phyloP scores from a whole-genome alignment of 495 filamentous ascomycete species.

The Pyrenula massariospora region DNA sequence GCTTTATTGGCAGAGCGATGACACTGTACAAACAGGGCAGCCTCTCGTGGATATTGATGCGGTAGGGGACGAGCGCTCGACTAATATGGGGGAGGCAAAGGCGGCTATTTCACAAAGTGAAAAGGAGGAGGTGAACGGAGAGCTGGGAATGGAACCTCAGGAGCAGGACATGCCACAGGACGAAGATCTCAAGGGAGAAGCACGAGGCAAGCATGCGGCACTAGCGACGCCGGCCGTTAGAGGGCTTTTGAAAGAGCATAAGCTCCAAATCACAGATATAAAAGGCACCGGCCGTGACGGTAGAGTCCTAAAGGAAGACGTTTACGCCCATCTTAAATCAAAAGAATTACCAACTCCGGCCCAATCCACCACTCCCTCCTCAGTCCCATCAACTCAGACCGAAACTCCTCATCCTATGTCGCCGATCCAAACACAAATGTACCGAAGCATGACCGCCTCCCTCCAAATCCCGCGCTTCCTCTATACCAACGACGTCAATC shows the following conservation, averaged over 20 bases:
- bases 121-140: constrained; percentile 29
- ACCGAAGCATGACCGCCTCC: constrained; percentile 94
- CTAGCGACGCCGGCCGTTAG: constrained; percentile 90
- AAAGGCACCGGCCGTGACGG: constrained; percentile 85
- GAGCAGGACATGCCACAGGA: background rate
- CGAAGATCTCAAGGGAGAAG: background rate
- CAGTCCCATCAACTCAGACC: constrained; percentile 28
- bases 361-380: constrained; percentile 2
- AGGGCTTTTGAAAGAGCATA: constrained; percentile 66
- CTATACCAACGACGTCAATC: constrained; percentile 76
- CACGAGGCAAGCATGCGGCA: constrained; percentile 40
- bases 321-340: constrained; percentile 41
- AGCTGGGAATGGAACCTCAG: constrained; percentile 23
- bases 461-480: constrained; percentile 87
- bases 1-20: constrained; percentile 87
- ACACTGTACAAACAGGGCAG: constrained; percentile 90
- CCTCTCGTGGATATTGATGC: constrained; percentile 65
- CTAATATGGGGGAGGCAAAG: background rate
- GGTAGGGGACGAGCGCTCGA: background rate
- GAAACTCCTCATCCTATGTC: constrained; percentile 60
- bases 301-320: constrained; percentile 84
- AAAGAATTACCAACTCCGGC: constrained; percentile 1
- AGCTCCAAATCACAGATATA: constrained; percentile 65
- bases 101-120: constrained; percentile 1
- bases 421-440: constrained; percentile 82